Conservation (phyloP, 331 rosid species). For the Quercus phellos region DNA sequence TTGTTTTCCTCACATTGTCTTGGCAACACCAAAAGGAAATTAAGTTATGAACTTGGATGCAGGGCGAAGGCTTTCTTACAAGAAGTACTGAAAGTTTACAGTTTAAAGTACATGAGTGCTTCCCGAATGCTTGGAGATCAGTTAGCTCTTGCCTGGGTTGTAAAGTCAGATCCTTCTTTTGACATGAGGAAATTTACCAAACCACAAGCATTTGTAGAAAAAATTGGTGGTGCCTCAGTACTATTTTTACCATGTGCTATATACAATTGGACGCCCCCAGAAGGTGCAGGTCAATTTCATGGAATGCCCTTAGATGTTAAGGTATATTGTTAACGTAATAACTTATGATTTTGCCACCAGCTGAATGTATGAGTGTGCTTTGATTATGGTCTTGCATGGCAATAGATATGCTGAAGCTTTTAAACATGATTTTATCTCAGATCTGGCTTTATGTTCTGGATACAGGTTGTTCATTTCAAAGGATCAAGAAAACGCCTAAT, state of each 20-base stretch:
- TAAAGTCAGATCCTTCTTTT: conserved; percentile 65
- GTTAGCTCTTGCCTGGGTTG: conserved; percentile 93
- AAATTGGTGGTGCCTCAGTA: conserved; percentile 53
- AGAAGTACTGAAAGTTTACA: conserved; percentile 60
- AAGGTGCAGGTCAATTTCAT: conserved; percentile 95
- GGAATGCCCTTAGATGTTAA: conserved; percentile 91
- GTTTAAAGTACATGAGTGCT: conserved; percentile 59
- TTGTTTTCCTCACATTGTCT: not conserved
- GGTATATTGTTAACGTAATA: conserved; percentile 35
- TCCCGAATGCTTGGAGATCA: conserved; percentile 98
- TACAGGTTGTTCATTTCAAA: conserved; percentile 93
- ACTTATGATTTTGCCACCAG: not conserved
- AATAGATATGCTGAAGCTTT: not conserved
- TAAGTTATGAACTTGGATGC: conserved; percentile 13
- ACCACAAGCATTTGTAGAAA: conserved; percentile 51
- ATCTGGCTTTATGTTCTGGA: not conserved
- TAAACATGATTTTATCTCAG: not conserved
- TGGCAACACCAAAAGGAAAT: not conserved
- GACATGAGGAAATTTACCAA: conserved; percentile 54
- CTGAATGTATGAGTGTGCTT: not conserved
- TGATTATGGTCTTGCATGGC: not conserved
- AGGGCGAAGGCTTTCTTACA: conserved; percentile 79
- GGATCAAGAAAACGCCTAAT: conserved; percentile 95
- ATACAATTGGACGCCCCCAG: conserved; percentile 97
- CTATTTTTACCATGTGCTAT: conserved; percentile 72